Evolutionary conservation across 441 rosid species (phyloP).

Genomic region (Adansonia gregorii): DNA sequence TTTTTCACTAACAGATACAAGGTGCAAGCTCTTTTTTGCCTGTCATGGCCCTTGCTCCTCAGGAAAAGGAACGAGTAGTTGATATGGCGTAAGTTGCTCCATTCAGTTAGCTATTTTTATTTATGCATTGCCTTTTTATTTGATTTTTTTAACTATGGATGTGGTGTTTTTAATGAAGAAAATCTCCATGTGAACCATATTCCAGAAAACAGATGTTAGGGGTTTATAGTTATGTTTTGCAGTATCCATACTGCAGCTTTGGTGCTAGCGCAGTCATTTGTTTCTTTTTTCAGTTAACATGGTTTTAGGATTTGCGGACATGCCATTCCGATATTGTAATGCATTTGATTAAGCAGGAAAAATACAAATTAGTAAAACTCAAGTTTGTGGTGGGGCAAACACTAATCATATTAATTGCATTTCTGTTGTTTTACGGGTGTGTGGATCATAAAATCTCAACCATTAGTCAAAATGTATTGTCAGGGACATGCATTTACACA

Average conservation of each 20-base stretch:
- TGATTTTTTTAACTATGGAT: neutral
- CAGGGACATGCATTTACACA: too few relatives aligned
- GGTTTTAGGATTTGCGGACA: neutral
- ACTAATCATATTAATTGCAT: too few relatives aligned
- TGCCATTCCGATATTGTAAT: neutral
- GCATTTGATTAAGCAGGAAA: neutral
- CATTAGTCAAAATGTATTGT: too few relatives aligned
- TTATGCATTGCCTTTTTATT: neutral
- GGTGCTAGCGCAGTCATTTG: neutral
- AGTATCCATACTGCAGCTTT: neutral
- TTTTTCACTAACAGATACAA: conserved; percentile 64
- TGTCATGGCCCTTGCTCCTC: conserved; percentile 99
- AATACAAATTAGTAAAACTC: too few relatives aligned
- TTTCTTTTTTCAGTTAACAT: neutral
- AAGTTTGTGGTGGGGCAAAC: too few relatives aligned
- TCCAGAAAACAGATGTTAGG: neutral
- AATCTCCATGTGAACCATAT: neutral
- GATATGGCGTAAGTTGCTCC: conserved; percentile 89
- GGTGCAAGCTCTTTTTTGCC: conserved; percentile 96
- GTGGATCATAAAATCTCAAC: too few relatives aligned
- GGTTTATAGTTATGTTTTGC: neutral
- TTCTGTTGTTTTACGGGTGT: too few relatives aligned
- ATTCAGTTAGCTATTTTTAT: conserved; percentile 14
- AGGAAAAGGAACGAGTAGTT: conserved; percentile 82
- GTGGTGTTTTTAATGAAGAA: neutral